Percentiles rank a stretch among this genome's conserved stretches.
These are phyloP conservation scores for Hanseniaspora mollemarum DNA, from an alignment of 805 yeast species.

Conservation along the genomic window DNA sequence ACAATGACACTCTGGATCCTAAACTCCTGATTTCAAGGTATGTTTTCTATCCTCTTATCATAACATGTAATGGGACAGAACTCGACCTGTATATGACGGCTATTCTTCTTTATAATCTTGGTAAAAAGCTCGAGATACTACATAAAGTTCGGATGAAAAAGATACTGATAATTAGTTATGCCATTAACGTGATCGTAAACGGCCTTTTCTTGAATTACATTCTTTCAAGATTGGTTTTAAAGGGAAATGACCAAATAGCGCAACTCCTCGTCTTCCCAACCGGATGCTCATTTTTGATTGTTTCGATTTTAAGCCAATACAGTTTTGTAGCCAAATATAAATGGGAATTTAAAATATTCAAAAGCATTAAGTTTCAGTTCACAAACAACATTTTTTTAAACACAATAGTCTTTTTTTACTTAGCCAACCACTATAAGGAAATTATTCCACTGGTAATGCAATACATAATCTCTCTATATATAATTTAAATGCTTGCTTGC, in stretches of 20 bases:
- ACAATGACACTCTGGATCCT: neutral
- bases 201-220: neutral
- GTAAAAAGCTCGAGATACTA: constrained; percentile 11
- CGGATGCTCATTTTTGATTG: neutral
- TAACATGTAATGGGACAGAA: constrained; percentile 12
- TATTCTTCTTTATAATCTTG: constrained; percentile 1
- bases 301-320: constrained; percentile 1
- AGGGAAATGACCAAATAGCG: neutral
- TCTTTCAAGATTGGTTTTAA: neutral
- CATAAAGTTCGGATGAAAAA: constrained; percentile 4
- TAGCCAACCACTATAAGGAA: constrained; percentile 6
- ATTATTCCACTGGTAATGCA: neutral
- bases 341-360: neutral
- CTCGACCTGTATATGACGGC: neutral
- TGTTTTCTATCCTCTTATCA: constrained; percentile 4
- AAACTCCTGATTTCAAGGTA: constrained; percentile 1
- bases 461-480: neutral
- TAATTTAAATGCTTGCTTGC: neutral
- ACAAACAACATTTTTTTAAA: constrained; percentile 6
- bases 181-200: neutral
- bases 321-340: neutral
- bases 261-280: neutral
- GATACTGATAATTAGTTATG: neutral
- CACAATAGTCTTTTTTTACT: neutral
- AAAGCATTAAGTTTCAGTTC: neutral